These are phyloP conservation scores for Agrocybe praecox DNA, from an alignment of 768 basidiomycete genomes.

Conservation along the genomic window DNA sequence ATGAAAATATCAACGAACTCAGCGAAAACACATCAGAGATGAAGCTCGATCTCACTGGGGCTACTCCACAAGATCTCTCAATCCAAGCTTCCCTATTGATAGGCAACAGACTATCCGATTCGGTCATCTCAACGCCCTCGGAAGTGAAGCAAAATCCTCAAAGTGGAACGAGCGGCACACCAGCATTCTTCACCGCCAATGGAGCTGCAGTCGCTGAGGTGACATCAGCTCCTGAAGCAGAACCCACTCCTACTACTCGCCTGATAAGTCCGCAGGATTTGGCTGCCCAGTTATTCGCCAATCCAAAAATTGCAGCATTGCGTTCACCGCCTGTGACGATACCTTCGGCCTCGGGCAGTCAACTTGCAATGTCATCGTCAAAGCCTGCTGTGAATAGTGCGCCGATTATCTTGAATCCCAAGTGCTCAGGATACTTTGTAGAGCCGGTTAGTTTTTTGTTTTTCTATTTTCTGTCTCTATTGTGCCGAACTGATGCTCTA, in stretches of 20 bases:
- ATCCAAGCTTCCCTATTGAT: constrained; percentile 35
- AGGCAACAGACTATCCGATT: constrained; percentile 45
- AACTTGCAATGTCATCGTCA: constrained; percentile 8
- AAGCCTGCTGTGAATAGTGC: constrained; percentile 43
- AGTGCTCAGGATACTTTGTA: constrained; percentile 96
- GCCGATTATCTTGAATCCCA: constrained; percentile 74
- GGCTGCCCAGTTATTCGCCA: constrained; percentile 41
- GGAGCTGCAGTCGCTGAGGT: constrained; percentile 8
- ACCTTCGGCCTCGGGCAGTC: background rate
- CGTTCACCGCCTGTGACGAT: constrained; percentile 21
- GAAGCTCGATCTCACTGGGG: constrained; percentile 7
- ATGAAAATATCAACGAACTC: constrained; percentile 25
- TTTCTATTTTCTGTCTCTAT: background rate
- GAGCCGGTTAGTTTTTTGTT: constrained; percentile 76
- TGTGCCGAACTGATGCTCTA: background rate
- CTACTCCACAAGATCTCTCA: constrained; percentile 18
- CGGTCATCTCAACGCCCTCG: constrained; percentile 32
- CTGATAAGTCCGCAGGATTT: constrained; percentile 40
- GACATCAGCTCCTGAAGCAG: background rate
- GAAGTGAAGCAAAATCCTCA: constrained; percentile 11
- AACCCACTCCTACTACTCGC: constrained; percentile 31
- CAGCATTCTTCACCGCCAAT: constrained; percentile 3
- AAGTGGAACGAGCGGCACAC: constrained; percentile 3
- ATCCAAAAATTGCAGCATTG: constrained; percentile 45
- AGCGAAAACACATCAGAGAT: background rate